phyloP scores from a whole-genome alignment of 2,329 filamentous ascomycete species.

The Colletotrichum sp. region DNA sequence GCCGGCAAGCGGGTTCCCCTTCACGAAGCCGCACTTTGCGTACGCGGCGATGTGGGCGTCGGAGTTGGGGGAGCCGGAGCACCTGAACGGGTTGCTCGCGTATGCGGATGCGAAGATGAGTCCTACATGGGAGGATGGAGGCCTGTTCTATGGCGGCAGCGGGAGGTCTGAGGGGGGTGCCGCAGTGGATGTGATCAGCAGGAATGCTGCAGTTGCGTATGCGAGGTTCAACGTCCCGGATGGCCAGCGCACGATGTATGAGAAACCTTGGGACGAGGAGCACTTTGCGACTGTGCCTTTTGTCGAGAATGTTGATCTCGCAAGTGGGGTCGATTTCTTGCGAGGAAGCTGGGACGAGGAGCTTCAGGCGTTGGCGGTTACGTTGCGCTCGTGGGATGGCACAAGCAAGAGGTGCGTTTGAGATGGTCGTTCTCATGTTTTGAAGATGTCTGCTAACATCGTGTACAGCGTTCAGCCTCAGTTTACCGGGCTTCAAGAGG shows the following conservation, averaged over 20 bases:
- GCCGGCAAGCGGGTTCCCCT: background rate
- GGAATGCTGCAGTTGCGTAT: constrained; percentile 40
- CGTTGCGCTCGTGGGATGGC: background rate
- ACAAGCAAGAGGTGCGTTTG: background rate
- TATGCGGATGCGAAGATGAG: constrained; percentile 31
- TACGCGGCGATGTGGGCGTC: constrained; percentile 37
- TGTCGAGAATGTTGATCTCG: background rate
- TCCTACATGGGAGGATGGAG: constrained; percentile 37
- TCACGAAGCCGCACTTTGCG: constrained; percentile 25
- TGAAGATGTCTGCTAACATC: background rate
- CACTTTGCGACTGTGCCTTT: background rate
- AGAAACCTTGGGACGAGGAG: constrained; percentile 31
- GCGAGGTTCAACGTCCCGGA: constrained; percentile 37
- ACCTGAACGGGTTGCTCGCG: constrained; percentile 26
- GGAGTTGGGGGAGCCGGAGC: constrained; percentile 28
- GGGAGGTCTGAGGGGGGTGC: constrained; percentile 24
- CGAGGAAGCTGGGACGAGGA: background rate
- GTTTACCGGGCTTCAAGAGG: background rate
- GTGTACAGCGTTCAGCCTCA: background rate
- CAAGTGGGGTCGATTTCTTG: background rate
- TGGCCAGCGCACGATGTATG: constrained; percentile 39
- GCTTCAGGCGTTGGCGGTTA: background rate
- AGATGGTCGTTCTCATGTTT: fast-evolving
- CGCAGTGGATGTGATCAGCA: constrained; percentile 38
- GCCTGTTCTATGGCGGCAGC: constrained; percentile 36